Base-by-base conservation (phyloP, 208 protist genomes). In the Polymyxa betae region DNA sequence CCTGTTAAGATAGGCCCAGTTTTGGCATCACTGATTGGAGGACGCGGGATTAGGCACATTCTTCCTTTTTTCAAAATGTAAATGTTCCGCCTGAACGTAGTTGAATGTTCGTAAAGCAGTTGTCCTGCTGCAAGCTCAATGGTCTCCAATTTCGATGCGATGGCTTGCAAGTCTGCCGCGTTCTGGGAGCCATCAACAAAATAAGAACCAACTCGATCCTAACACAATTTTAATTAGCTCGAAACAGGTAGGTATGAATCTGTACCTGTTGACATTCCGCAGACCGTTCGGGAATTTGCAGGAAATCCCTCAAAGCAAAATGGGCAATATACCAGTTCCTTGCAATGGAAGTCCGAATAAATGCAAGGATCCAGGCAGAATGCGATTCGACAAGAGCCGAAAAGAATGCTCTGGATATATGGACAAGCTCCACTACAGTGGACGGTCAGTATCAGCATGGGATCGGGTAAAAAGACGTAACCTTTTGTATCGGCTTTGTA, bases 261-360 rank as follows among this genome's bases (percentile, higher is more conserved):
- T 43, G 72, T 45, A 45, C 40, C 72, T 45, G 72, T 20, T 35
- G 72, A n/a, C 5, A 20, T 35, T 35, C 72, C 35, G 10, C 72
- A 43, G n/a, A n/a, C n/a, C n/a, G n/a, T n/a, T 35, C n/a, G 5
- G 72, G 40, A 38, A 82, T 82, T 35, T 82, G 72, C 5, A 82
- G 72, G 35, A 82, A 82, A 45, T 43, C 72, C 5, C 72, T 5
- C n/a, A 82, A 43, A 5, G 35, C n/a, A n/a, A 82, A 82, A 5
- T 82, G 16, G 5, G 72, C 72, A 82, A 43, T 82, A 43, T 82
- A 82, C 72, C 72, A 82, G n/a, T 82, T 82, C 5, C 72, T 5
- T 5, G 72, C 5, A 16, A 82, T 12, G 5, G 72, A 82, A 40
- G 72, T 82, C 12, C 72, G 5, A 12, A 82, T 82, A 43, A 82